These are phyloP conservation scores for Ophiostoma montium DNA, from an alignment of 2,329 filamentous ascomycete species.

Conservation along the genomic window DNA sequence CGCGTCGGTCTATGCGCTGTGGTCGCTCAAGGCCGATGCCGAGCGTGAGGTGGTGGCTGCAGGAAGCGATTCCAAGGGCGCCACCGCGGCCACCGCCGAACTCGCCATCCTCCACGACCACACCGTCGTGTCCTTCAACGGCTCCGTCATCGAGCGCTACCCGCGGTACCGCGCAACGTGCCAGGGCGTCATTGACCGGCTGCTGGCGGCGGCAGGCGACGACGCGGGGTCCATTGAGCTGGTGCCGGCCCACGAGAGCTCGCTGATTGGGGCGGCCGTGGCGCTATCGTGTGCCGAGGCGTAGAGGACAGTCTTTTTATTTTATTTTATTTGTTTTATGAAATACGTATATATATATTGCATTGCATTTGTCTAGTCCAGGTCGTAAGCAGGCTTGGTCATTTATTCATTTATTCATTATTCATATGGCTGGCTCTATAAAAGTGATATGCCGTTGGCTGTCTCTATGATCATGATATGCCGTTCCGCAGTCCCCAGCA, in stretches of 20 bases:
- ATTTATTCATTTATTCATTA: too few relatives aligned
- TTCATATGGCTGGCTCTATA: too few relatives aligned
- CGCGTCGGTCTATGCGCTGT: slow-evolving; percentile 43
- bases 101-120: slow-evolving; percentile 22
- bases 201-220: slow-evolving; percentile 22
- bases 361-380: too few relatives aligned
- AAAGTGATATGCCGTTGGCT: too few relatives aligned
- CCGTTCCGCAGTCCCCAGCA: too few relatives aligned
- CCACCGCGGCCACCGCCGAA: slow-evolving; percentile 34
- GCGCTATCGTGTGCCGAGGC: slow-evolving; percentile 37
- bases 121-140: slow-evolving; percentile 62
- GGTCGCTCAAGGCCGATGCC: slow-evolving; percentile 37
- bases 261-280: slow-evolving; percentile 61
- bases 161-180: slow-evolving; percentile 49
- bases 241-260: slow-evolving; percentile 58
- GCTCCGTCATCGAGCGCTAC: slow-evolving; percentile 67
- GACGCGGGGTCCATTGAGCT: slow-evolving; percentile 37
- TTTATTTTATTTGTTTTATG: not conserved
- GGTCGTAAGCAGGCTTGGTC: too few relatives aligned
- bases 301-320: not conserved
- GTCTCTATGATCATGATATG: too few relatives aligned
- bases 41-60: slow-evolving; percentile 30
- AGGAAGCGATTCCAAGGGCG: too few relatives aligned
- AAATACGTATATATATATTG: too few relatives aligned
- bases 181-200: slow-evolving; percentile 47